Evolutionary conservation across 75 land plant species (phyloP).

Genomic region (Selaginella moellendorffii): DNA sequence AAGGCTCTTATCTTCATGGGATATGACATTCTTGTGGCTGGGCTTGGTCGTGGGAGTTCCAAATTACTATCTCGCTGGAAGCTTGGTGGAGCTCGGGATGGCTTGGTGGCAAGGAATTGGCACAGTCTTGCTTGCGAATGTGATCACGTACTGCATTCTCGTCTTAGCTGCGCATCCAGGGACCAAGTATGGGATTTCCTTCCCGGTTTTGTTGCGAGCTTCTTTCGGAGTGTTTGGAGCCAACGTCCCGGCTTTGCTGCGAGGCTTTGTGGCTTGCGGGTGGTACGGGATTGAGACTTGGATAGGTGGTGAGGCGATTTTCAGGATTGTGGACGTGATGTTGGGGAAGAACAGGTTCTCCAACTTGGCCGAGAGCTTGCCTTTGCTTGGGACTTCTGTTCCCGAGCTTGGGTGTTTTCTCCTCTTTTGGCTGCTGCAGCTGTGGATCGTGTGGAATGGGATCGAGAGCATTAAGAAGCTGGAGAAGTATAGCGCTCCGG

Average conservation of each 20-base stretch:
- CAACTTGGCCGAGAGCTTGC: neutral
- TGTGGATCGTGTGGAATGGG: slow-evolving; percentile 55
- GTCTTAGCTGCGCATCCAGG: slow-evolving; percentile 62
- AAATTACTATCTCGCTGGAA: slow-evolving; percentile 81
- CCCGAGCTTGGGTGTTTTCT: slow-evolving; percentile 64
- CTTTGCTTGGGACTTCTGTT: slow-evolving; percentile 44
- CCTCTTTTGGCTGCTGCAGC: slow-evolving; percentile 56
- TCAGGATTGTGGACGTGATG: slow-evolving; percentile 33
- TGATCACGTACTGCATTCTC: slow-evolving; percentile 43
- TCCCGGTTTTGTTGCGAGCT: slow-evolving; percentile 66
- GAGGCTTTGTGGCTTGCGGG: slow-evolving; percentile 83
- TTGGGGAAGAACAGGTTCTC: slow-evolving; percentile 11
- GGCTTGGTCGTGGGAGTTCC: slow-evolving; percentile 94
- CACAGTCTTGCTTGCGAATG: slow-evolving; percentile 62
- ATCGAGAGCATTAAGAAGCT: slow-evolving; percentile 63
- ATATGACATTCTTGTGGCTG: slow-evolving; percentile 74
- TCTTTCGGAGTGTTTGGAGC: slow-evolving; percentile 77
- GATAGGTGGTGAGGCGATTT: slow-evolving; percentile 89
- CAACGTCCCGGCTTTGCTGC: slow-evolving; percentile 64
- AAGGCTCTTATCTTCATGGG: slow-evolving; percentile 39
- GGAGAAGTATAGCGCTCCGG: slow-evolving; percentile 82
- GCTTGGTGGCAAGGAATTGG: slow-evolving; percentile 88
- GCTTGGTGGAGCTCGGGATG: slow-evolving; percentile 88
- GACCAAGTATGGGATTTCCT: slow-evolving; percentile 59
- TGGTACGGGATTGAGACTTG: slow-evolving; percentile 97